Base-by-base conservation (phyloP, 352 stramenopile genomes). In the Aphanomyces astaci region DNA sequence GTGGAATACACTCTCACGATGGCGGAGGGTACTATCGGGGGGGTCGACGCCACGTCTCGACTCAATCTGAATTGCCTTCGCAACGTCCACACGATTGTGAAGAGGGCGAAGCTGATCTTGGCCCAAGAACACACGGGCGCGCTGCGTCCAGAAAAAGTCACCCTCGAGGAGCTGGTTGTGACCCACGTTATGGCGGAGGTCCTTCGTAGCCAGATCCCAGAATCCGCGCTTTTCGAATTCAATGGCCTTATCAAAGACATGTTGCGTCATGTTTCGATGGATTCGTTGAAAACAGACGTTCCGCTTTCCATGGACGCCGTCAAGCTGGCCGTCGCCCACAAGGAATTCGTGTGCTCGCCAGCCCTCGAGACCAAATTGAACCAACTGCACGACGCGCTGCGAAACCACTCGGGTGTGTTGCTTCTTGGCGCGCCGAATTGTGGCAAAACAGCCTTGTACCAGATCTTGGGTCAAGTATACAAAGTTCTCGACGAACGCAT, bases 381-480 rank as follows among this genome's bases (percentile, higher is more conserved):
- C 1, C 79, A 88, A 31, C 63, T 92, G 11, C 65, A 86, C 9
- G 70, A 86, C 25, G 54, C 57, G 1, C 69, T 89, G 48, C 55
- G 59, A 31, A 52, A 49, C 1, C 45, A 76, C 17, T 70, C 72
- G 11, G 53, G 49, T 2, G 77, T 81, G 2, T 66, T 86, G 4
- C 30, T 92, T 13, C 73, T 77, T 3, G 84, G 82, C 0, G 71
- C 74, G 3, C 19, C 76, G 4, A 75, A 81, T 24, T 72, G 66
- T 3, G 84, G 84, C 1, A 92, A 92, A 57, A 88, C 81, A 0
- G 73, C 74, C 24, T 22, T 88, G 2, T 89, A 86, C 39, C 30
- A n/a, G 19, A 69, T 75, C 0, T 56, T 89, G 5, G 76, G 77
- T 5, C 63, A 66, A 3, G 72, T 76, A 19, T 46, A 60, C 15